Conservation (phyloP, 495 filamentous ascomycete genomes). For the Xylaria palmicola region DNA sequence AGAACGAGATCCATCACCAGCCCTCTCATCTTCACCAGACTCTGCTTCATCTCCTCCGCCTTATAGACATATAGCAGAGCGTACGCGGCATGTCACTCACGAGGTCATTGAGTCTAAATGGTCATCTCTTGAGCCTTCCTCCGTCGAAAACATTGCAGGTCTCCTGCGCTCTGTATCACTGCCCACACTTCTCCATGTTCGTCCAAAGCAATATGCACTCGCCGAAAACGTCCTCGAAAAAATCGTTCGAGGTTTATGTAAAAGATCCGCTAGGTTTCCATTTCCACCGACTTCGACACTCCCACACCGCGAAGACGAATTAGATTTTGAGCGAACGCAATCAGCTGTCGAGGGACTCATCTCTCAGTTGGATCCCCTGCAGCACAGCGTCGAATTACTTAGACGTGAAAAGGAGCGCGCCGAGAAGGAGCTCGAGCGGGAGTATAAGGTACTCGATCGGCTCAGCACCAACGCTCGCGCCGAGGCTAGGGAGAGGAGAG, state of each 20-base stretch:
- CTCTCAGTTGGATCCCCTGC: slow-evolving; percentile 40
- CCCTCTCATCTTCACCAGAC: slow-evolving; percentile 20
- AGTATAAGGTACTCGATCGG: slow-evolving; percentile 37
- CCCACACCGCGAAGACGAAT: slow-evolving; percentile 37
- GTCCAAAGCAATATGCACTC: slow-evolving; percentile 34
- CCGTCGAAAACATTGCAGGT: slow-evolving; percentile 35
- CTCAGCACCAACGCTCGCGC: slow-evolving; percentile 41
- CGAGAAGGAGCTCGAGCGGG: slow-evolving; percentile 36
- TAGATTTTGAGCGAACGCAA: slow-evolving; percentile 46
- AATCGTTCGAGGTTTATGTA: slow-evolving; percentile 9
- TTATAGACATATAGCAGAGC: slow-evolving; percentile 41
- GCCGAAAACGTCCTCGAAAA: slow-evolving; percentile 29
- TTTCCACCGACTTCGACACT: slow-evolving; percentile 40
- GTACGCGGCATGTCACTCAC: slow-evolving; percentile 39
- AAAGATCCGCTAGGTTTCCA: slow-evolving; percentile 16
- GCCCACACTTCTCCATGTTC: slow-evolving; percentile 41
- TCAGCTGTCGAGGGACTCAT: slow-evolving; percentile 37
- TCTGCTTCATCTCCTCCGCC: slow-evolving; percentile 25
- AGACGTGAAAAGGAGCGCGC: slow-evolving; percentile 39
- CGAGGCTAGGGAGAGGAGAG: slow-evolving; percentile 37
- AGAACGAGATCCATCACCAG: slow-evolving; percentile 19
- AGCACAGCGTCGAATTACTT: slow-evolving; percentile 46
- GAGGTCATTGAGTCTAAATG: slow-evolving; percentile 47
- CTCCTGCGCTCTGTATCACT: slow-evolving; percentile 39
- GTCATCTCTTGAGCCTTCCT: slow-evolving; percentile 37